Evolutionary conservation across 371 early-diverging fungal species (phyloP), one percentile per base, ranked within the genome.

Genomic region (Homolaphlyctis polyrhiza): DNA sequence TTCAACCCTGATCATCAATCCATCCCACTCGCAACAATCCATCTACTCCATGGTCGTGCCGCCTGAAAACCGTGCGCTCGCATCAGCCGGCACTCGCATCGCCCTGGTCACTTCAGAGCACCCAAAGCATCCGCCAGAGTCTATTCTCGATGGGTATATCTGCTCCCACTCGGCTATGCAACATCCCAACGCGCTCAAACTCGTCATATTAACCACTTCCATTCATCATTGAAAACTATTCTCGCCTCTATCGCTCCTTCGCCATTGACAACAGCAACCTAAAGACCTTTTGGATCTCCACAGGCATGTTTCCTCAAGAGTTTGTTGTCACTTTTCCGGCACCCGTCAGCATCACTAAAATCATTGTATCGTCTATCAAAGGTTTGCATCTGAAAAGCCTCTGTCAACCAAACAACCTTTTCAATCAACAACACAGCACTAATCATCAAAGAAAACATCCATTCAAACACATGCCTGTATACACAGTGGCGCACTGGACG

Each of bases 251-350:
- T n/a, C n/a, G n/a, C n/a, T n/a, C n/a, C n/a, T n/a, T n/a, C n/a
- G n/a, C n/a, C n/a, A n/a, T n/a, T n/a, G n/a, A n/a, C n/a, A n/a
- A 61, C 62, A 69, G 72, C 3, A 63, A 63, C 23, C 59, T 61
- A 1, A 71, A 72, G 43, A 70, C 70, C 3, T 77, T 73, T 49
- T 78, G 74, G 72, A 62, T 68, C 34, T 69, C 72, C 5, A 78
- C 78, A 0, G 78, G 78, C 1, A 68, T 74, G 43, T 78, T 60
- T 51, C 78, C 78, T 6, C 78, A 78, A 65, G 78, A 74, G 51
- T 66, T 75, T 50, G 58, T 75, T n/a, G 21, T 78, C 14, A 60
- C 71, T 0, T 49, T 78, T 16, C 66, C 75, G 2, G 49, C 54
- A 0, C 58, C 48, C 0, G 33, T 66, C 16, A 47, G 50, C 1